Evolutionary conservation across 2,329 filamentous ascomycete species (phyloP), one percentile per base, ranked within the genome.

Genomic region (Phialemoniopsis sp.): DNA sequence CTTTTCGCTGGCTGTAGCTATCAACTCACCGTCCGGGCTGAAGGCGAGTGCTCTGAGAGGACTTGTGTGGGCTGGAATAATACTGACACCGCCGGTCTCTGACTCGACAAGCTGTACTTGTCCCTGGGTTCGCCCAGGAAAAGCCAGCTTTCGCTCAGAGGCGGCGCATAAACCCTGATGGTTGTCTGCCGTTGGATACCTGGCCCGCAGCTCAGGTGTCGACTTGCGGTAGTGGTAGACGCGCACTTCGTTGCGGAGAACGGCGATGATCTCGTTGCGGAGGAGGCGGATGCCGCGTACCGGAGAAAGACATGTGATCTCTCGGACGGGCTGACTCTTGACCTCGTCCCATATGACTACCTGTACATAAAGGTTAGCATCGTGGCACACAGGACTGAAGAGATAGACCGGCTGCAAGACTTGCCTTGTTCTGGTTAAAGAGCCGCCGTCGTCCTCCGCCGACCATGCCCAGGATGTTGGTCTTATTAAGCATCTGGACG

Each of bases 341-440:
- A 80, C 74, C 53, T 95, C 89, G 60, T 98, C 90, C 90, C 90
- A 97, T 52, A 97, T 87, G 48, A 94, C 82, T 36, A 90, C 76
- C 79, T 84, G 41, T 17, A 49, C 41, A 29, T 40, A 26, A 26
- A 8, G 12, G 3, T 34, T 21, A 35, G 37, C 13, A 41, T 28
- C 32, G 36, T 15, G 10, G 35, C 36, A 44, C 19, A 37, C 29
- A 6, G 3, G 12, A 16, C 9, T 12, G 3, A 13, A 12, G 17
- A 19, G 2, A 32, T 8, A 13, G 34, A 39, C 10, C 19, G 4
- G 13, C 8, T 13, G 5, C n/a, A n/a, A n/a, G 12, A 38, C 52
- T 8, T 52, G 82, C 87, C 72, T 94, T 95, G 64, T 90, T 94
- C 57, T 85, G 85, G 13, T 89, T 82, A 53, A 89, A 93, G 55